Base-by-base conservation (phyloP, 345 rosid genomes). In the Balakata baccata region DNA sequence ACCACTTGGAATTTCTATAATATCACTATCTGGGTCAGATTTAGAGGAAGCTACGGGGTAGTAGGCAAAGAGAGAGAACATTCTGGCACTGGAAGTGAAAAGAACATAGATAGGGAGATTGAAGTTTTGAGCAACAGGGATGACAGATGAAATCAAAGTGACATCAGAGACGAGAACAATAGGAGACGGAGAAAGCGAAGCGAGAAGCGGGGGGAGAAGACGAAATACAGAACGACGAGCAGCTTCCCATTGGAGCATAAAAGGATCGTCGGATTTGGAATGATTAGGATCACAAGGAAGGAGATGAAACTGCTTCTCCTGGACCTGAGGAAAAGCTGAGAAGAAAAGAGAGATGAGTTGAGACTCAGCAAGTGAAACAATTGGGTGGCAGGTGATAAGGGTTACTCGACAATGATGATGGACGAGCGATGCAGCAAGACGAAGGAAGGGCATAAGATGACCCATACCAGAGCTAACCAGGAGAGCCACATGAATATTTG, bases 401-500 rank as follows among this genome's bases (percentile, higher is more conserved):
- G 88, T 88, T 77, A 88, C 65, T 9, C 7, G 58, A 64, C 84
- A 83, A 34, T 62, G 29, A 17, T 73, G 77, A 46, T 63, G 64
- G 39, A 75, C 43, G 3, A 86, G 81, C 34, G 68, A 39, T 2
- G 86, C 61, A 9, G 84, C 86, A 0, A 86, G 81, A 0, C 88
- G 78, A 64, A 86, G 87, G 76, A 79, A 80, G 0, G 88, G 88
- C 12, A 68, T 84, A 41, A 83, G 62, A 64, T 88, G 89, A 34
- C 88, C 88, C 79, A 83, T 80, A 4, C 89, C 88, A 18, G 85
- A 81, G 7, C 77, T 69, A 0, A 87, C 81, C 37, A 88, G 54
- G 59, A 84, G 73, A 51, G 81, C 88, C 18, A 86, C 66, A 57
- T 77, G 88, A 45, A 8, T 18, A n/a, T 22, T 45, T 20, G 41